Evolutionary conservation across 169 alveolate species (phyloP), one percentile per base, ranked within the genome.

Genomic region (Cryptosporidium parvum): DNA sequence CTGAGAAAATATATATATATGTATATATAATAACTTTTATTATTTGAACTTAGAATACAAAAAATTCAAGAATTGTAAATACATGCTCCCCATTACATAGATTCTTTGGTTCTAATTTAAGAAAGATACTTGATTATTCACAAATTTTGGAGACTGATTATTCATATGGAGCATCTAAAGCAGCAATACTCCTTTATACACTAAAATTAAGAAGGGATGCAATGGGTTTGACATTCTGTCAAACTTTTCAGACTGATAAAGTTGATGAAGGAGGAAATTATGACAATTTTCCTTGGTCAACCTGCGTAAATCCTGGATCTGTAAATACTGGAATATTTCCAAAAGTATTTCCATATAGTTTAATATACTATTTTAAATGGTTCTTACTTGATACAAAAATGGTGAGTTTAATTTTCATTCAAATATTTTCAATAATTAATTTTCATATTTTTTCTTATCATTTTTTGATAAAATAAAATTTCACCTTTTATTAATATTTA

Each of bases 271-370:
- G 35, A 18, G 35, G 44, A 5, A 35, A 31, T 10, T 35, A 23
- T 37, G 65, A 42, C 7, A 8, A 80, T 51, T 65, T 62, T 65
- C 73, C 89, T 1, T 80, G 89, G 89, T 80, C 80, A 23, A 80
- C 89, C 29, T 80, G 89, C 42, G 89, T 80, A n/a, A 80, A 80
- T 39, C 89, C 89, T 12, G 89, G 89, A 45, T 80, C 89, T 4
- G 89, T 80, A 18, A 44, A 42, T 31, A 80, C 80, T n/a, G 23
- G 48, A 8, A 80, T 80, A 37, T 80, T 62, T 42, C 68, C 72
- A 7, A 42, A 58, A n/a, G 16, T 21, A 59, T 80, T 80, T 37
- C 89, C 80, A 26, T 80, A 44, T 39, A 80, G 42, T 62, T 16
- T 65, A 3, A 23, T 45, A 23, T 31, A 51, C 35, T 42, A 45